Percentiles rank a stretch among this genome's conserved stretches.
These are phyloP conservation scores for Nannizziopsis barbatae DNA, from an alignment of 2,329 filamentous ascomycete genomes.

Conservation along the genomic window DNA sequence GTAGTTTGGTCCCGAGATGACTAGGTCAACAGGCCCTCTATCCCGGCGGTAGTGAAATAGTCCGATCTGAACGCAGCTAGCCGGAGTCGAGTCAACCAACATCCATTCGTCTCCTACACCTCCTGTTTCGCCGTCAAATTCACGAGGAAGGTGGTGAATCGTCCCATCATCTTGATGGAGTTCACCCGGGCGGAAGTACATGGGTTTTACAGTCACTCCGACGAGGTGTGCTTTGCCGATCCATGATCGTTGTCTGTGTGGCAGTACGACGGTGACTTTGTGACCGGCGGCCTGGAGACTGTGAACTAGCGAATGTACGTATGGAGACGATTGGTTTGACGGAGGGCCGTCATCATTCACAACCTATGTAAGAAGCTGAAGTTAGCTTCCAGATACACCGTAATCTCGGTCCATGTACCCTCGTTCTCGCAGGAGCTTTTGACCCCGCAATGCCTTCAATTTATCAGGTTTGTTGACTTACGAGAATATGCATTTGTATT, in stretches of 20 bases:
- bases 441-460: too few relatives aligned
- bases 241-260: constrained; percentile 88
- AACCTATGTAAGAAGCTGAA: constrained; percentile 24
- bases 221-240: constrained; percentile 98
- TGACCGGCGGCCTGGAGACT: constrained; percentile 66
- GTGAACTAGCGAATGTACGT: constrained; percentile 62
- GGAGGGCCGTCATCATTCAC: constrained; percentile 72
- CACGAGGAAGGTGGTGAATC: constrained; percentile 49
- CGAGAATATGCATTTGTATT: constrained; percentile 41
- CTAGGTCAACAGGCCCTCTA: constrained; percentile 60
- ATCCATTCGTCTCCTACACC: constrained; percentile 63
- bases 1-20: constrained; percentile 72
- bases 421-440: too few relatives aligned
- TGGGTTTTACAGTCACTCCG: constrained; percentile 71
- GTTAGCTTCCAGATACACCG: constrained; percentile 11
- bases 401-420: not conserved
- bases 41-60: constrained; percentile 68
- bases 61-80: constrained; percentile 71
- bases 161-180: constrained; percentile 55
- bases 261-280: constrained; percentile 80
- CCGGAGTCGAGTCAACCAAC: constrained; percentile 68
- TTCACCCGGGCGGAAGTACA: constrained; percentile 64
- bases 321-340: constrained; percentile 65
- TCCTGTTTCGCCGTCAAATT: constrained; percentile 41
- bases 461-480: constrained; percentile 22